Evolutionary conservation across 106 monocot genomes (phyloP), one percentile per base, ranked within the genome.

Genomic region (Ottelia alismoides): DNA sequence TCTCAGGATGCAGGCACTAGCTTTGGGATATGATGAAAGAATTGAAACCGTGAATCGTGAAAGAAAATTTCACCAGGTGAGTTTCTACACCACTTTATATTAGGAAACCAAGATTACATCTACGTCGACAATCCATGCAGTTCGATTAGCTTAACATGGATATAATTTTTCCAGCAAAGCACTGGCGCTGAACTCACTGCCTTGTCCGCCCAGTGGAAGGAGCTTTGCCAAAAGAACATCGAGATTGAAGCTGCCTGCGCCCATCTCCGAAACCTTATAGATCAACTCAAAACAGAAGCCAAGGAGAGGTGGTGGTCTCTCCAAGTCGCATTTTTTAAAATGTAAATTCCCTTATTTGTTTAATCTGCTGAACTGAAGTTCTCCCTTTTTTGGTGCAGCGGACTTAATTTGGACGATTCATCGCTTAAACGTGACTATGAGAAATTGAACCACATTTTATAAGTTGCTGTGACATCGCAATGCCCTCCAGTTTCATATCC

Each of bases 31-130:
- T 53, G 74, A 89, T 62, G 71, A 79, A 60, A 81, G 53, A 68
- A 89, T 85, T 60, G 94, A 88, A 75, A 66, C 53, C 45, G 84
- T 85, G 49, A 96, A 96, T 47, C 76, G 84, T 11, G 88, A 89
- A 55, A 84, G 94, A 45, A 96, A 96, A 68, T 88, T 85, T 27
- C 89, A 89, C 54, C 96, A 98, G 85, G 96, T 89, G 53, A 51
- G 31, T 20, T 30, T 24, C 2, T 61, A 27, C 1, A n/a, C n/a
- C n/a, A n/a, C n/a, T n/a, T n/a, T n/a, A n/a, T n/a, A n/a, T n/a
- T n/a, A n/a, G n/a, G n/a, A n/a, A n/a, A n/a, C n/a, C n/a, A n/a
- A n/a, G n/a, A n/a, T n/a, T n/a, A n/a, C n/a, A n/a, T n/a, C n/a
- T n/a, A n/a, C n/a, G n/a, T n/a, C n/a, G n/a, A n/a, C n/a, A n/a